These are phyloP conservation scores for Boletus sp. DNA, from an alignment of 768 basidiomycete species.

Conservation along the genomic window DNA sequence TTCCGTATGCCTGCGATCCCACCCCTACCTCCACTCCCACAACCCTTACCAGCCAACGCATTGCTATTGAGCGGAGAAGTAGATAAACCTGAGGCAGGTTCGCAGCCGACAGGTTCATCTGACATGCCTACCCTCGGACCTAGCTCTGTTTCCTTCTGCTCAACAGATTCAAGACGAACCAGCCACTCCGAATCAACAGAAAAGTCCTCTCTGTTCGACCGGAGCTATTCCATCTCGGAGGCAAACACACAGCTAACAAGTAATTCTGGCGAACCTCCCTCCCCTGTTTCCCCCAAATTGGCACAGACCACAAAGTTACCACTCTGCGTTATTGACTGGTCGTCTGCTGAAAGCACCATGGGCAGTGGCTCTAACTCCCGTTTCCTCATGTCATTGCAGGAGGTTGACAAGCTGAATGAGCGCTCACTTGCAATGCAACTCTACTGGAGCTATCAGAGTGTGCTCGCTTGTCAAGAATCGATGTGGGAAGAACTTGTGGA, in stretches of 20 bases:
- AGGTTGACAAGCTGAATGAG: conserved; percentile 47
- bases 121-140: conserved; percentile 32
- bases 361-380: conserved; percentile 29
- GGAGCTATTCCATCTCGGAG: conserved; percentile 27
- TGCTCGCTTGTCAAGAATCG: conserved; percentile 65
- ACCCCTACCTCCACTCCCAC: conserved; percentile 49
- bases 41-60: conserved; percentile 25
- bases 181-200: conserved; percentile 34
- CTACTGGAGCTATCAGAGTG: conserved; percentile 56
- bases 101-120: conserved; percentile 12
- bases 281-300: conserved; percentile 13
- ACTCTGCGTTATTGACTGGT: conserved; percentile 46
- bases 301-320: conserved; percentile 19
- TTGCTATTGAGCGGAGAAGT: conserved; percentile 22
- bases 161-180: conserved; percentile 37
- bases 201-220: conserved; percentile 30
- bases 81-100: conserved; percentile 23
- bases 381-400: conserved; percentile 39
- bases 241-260: conserved; percentile 22
- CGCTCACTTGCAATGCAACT: conserved; percentile 70
- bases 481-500: conserved; percentile 76
- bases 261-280: conserved; percentile 18
- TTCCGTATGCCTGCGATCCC: conserved; percentile 71
- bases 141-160: conserved; percentile 52
- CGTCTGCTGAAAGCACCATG: conserved; percentile 42